phyloP scores from a whole-genome alignment of 2,329 filamentous ascomycete genomes.

The Penicillium hesseltinei region DNA sequence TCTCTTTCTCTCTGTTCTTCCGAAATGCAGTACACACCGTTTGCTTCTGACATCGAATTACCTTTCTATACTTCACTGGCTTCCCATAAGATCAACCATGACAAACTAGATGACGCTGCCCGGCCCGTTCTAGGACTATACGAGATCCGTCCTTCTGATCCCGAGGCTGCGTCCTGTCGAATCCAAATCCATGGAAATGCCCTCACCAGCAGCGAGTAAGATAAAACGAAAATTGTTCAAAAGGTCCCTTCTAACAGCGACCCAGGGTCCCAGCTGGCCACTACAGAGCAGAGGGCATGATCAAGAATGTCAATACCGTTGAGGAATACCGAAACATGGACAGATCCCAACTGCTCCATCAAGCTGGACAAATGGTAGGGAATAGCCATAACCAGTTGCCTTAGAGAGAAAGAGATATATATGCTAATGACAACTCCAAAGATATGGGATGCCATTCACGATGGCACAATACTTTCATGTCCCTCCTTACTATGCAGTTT shows the following conservation, averaged over 20 bases:
- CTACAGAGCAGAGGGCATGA: conserved; percentile 85
- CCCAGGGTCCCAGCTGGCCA: conserved; percentile 65
- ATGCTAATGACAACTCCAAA: conserved; percentile 49
- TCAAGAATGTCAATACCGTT: conserved; percentile 94
- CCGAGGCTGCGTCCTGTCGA: conserved; percentile 73
- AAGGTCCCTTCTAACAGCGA: conserved; percentile 6
- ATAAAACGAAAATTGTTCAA: conserved; percentile 16
- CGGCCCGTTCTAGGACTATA: conserved; percentile 85
- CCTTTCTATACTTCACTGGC: conserved; percentile 95
- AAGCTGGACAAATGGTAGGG: conserved; percentile 72
- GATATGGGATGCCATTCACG: conserved; percentile 97
- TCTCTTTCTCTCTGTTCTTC: not conserved
- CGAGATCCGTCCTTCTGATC: conserved; percentile 70
- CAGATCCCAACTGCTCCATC: conserved; percentile 72
- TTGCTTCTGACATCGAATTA: conserved; percentile 90
- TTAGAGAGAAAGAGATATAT: not conserved
- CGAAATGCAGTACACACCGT: conserved; percentile 75
- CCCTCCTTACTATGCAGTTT: conserved; percentile 90
- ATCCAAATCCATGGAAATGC: conserved; percentile 90
- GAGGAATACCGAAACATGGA: conserved; percentile 88
- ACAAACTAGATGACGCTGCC: conserved; percentile 92
- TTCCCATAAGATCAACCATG: conserved; percentile 89
- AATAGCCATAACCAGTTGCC: not conserved
- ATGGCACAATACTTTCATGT: conserved; percentile 93
- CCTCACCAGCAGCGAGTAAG: conserved; percentile 77